phyloP scores from a whole-genome alignment of 1,139 yeast genomes.

The Schizosaccharomyces versatilis region DNA sequence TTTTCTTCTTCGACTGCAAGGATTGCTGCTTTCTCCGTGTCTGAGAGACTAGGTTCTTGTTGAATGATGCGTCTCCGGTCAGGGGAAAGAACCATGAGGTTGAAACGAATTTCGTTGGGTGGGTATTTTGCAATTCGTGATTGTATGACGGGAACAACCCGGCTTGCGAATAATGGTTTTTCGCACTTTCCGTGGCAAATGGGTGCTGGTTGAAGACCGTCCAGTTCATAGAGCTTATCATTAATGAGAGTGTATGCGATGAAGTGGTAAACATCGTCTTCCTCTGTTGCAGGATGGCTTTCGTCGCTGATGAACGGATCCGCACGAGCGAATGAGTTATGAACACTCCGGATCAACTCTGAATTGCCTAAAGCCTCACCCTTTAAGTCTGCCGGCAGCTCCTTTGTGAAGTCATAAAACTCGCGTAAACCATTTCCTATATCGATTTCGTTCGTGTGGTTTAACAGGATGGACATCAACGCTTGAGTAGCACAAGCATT shows the following conservation, averaged over 20 bases:
- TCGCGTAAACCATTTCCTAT: constrained; percentile 31
- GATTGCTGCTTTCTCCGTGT: not conserved
- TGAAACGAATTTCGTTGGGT: constrained; percentile 32
- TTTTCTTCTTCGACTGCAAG: constrained; percentile 18
- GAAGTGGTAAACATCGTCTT: constrained; percentile 33
- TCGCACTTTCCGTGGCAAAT: constrained; percentile 30
- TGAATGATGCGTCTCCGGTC: constrained; percentile 25
- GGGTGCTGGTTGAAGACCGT: constrained; percentile 41
- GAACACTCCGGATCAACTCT: constrained; percentile 34
- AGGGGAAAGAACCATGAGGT: constrained; percentile 34
- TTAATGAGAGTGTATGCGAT: constrained; percentile 31
- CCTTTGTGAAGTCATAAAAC: constrained; percentile 28
- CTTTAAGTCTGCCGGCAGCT: constrained; percentile 15
- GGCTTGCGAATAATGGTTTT: constrained; percentile 25
- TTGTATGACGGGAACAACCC: constrained; percentile 24
- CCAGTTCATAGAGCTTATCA: constrained; percentile 39
- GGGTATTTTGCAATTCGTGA: constrained; percentile 29
- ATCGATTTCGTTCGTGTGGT: constrained; percentile 22
- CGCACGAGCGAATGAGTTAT: constrained; percentile 45
- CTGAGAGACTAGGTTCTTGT: constrained; percentile 24
- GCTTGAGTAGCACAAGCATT: constrained; percentile 69
- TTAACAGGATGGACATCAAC: constrained; percentile 35
- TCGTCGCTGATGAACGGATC: constrained; percentile 28
- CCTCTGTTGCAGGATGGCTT: constrained; percentile 20
- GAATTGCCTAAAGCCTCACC: constrained; percentile 48